Percentiles rank a stretch among this genome's conserved stretches.
Evolutionary conservation across 2,329 filamentous ascomycete species (phyloP).

Genomic region (Talaromyces albobiverticillius): DNA sequence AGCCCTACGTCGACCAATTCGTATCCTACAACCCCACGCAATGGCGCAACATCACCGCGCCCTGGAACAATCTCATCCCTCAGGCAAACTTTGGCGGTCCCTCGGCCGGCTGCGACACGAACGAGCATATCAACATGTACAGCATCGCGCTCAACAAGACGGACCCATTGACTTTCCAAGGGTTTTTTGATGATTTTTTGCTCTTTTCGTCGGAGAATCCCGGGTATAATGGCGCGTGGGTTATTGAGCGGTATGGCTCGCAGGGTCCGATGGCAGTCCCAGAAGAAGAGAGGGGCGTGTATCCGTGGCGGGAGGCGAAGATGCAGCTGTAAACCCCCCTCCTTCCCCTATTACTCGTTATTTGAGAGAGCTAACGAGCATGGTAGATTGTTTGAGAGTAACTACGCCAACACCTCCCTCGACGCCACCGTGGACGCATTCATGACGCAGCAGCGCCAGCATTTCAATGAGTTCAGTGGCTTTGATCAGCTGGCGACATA

Average conservation of each 20-base stretch:
- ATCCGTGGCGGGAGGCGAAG: slow-evolving; percentile 11
- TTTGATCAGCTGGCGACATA: slow-evolving; percentile 19
- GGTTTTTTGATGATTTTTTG: slow-evolving; percentile 12
- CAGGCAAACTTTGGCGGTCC: background rate
- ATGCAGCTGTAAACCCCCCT: slow-evolving; percentile 5
- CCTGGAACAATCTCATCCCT: slow-evolving; percentile 4
- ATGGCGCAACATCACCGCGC: slow-evolving; percentile 8
- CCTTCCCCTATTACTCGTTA: background rate
- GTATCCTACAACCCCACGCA: background rate
- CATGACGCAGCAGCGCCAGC: slow-evolving; percentile 9
- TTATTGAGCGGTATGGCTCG: slow-evolving; percentile 12
- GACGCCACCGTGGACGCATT: slow-evolving; percentile 9
- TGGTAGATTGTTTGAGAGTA: slow-evolving; percentile 7
- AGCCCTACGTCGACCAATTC: slow-evolving; percentile 7
- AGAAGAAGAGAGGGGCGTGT: slow-evolving; percentile 5
- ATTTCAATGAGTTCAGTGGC: slow-evolving; percentile 13
- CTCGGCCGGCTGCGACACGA: background rate
- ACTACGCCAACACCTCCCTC: slow-evolving; percentile 6
- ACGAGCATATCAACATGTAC: slow-evolving; percentile 8
- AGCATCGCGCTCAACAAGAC: slow-evolving; percentile 10
- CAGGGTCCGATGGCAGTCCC: slow-evolving; percentile 9
- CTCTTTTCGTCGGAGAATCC: slow-evolving; percentile 11
- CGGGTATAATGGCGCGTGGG: slow-evolving; percentile 2
- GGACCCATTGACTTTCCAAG: slow-evolving; percentile 1
- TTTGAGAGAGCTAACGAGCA: background rate